Base-by-base conservation (phyloP, 306 rosid genomes). In the Fragaria vesca region DNA sequence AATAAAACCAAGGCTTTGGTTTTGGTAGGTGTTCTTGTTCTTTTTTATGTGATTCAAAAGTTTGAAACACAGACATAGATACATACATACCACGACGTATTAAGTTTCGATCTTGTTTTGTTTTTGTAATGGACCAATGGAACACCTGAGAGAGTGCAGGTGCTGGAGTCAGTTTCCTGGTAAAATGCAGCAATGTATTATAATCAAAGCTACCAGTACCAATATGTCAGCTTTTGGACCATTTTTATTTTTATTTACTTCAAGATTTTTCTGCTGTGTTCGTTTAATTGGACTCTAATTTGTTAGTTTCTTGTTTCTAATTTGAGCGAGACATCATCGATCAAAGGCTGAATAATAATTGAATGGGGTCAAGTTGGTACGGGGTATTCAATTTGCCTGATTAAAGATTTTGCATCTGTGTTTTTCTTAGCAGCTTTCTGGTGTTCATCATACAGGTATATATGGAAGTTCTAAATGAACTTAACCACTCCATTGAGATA, bases 21-120 rank as follows among this genome's bases (percentile, higher is more conserved):
- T 76, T 72, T 55, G 78, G 79, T 66, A 72, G 65, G 45, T 65
- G 61, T 48, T 71, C 54, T 28, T 10, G 38, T 24, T 78, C 34
- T 67, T 28, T 12, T 32, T 70, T 54, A 50, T 36, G 7, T 71
- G 26, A 46, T 51, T 34, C 58, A 30, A 76, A 71, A 66, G 28
- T 28, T 58, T 52, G 50, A 75, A 69, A 75, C 74, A 47, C 66
- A 47, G 48, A 79, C 79, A 83, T 55, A 38, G 36, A 76, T 74
- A 83, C 70, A 66, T 55, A 47, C 72, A 83, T 58, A 50, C 69
- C 79, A 76, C 76, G 76, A 76, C 81, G 47, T 75, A 76, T 66
- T 71, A 69, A 36, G 38, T 42, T 76, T 71, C 43, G 24, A 34
- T 76, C 46, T 47, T 3, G 13, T 6, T 69, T 6, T 69, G 43